Base-by-base conservation (phyloP, 805 yeast species). In the Metahyphopichia silvanorum region DNA sequence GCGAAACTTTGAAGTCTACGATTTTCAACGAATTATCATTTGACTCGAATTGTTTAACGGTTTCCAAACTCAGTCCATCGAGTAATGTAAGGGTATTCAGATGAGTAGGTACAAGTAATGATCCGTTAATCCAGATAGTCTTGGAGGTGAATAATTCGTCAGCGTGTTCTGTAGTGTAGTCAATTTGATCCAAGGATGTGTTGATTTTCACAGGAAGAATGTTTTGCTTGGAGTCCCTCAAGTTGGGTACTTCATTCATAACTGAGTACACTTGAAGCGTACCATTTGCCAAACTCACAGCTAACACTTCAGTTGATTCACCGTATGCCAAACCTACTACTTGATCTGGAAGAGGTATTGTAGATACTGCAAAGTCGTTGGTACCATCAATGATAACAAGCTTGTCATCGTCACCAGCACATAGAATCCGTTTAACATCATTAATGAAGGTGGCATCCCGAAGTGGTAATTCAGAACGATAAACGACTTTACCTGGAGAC, bases 391-490 rank as follows among this genome's bases (percentile, higher is more conserved):
- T 51, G 3, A 82, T 48, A 2, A 65, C 60, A 25, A 83, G 54
- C 34, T 77, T 77, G 27, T 73, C 70, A 40, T 77, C 83, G 42
- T 82, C 85, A 24, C 91, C 89, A 16, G 82, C 88, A 38, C 77
- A 69, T 1, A 78, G 63, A 1, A 70, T 62, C 49, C 76, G 62
- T 21, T 73, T 69, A 0, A 83, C 87, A 31, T 73, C 76, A 43
- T 82, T 84, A 15, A 81, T 74, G 45, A 77, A 72, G 10, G 59
- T 60, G 6, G 75, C 68, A 41, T 74, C 80, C 40, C 84, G 58
- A 15, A 79, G 46, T 0, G 77, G 69, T 19, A 67, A 47, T 22
- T 66, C 64, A 1, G 76, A 55, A 29, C 79, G 55, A 29, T 60
- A 64, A n/a, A 76, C 46, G 10, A 64, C 46, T 16, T 66, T 64